Percentiles rank a stretch among this genome's conserved stretches.
Evolutionary conservation across 345 rosid genomes (phyloP).

Genomic region (Eucalyptus pauciflora): DNA sequence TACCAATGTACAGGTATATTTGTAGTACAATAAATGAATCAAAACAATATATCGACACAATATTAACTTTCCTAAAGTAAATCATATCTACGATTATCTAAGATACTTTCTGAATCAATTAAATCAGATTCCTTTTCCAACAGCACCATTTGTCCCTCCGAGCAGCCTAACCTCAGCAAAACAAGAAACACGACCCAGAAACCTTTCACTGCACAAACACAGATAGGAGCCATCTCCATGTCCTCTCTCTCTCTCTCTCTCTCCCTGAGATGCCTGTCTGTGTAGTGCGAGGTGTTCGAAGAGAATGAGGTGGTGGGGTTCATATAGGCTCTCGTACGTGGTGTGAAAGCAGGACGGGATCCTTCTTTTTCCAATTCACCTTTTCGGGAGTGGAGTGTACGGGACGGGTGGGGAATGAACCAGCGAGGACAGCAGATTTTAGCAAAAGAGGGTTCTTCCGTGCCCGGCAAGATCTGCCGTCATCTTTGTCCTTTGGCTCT

Average conservation of each 20-base stretch:
- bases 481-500: not conserved
- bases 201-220: not conserved
- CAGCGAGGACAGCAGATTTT: not conserved
- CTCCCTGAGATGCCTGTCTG: not conserved
- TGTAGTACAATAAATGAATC: too few species aligned
- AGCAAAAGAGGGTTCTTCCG: not conserved
- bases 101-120: too few species aligned
- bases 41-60: too few species aligned
- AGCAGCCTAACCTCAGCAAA: not conserved
- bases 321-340: not conserved
- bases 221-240: not conserved
- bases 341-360: not conserved
- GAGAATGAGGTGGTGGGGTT: not conserved
- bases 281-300: not conserved
- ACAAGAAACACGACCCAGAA: not conserved
- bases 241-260: not conserved
- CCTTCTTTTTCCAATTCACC: not conserved
- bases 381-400: not conserved
- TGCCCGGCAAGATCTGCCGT: not conserved
- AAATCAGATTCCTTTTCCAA: too few species aligned
- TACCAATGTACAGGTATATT: too few species aligned
- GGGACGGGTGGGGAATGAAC: not conserved
- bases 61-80: too few species aligned
- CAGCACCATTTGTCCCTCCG: slow-evolving; percentile 15
- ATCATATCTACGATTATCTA: too few species aligned